These are phyloP conservation scores for Hagleromyces aurorensis DNA, from an alignment of 805 yeast genomes.

Conservation along the genomic window DNA sequence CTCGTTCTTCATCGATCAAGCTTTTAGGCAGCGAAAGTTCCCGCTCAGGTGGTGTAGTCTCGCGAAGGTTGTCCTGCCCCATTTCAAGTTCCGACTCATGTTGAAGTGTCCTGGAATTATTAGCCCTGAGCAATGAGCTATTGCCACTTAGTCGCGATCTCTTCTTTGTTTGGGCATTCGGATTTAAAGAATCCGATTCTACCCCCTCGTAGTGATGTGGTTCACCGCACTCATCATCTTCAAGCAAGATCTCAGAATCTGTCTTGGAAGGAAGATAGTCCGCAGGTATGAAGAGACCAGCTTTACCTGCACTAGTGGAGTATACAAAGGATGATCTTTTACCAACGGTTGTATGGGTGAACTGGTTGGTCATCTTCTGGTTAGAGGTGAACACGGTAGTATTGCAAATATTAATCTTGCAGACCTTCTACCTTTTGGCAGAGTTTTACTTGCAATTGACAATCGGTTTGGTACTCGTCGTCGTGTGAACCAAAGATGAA, in stretches of 20 bases:
- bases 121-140: conserved; percentile 16
- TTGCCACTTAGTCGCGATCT: no score
- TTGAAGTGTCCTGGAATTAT: conserved; percentile 19
- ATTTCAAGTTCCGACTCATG: conserved; percentile 10
- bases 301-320: conserved; percentile 30
- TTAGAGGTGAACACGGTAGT: background rate
- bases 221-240: conserved; percentile 11
- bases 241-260: conserved; percentile 8
- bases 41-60: background rate
- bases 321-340: conserved; percentile 28
- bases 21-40: conserved; percentile 13
- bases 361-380: conserved; percentile 21
- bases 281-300: conserved; percentile 26
- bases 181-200: background rate
- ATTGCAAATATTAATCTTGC: no score
- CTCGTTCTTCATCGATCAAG: conserved; percentile 28
- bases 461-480: no score
- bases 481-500: no score
- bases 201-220: no score
- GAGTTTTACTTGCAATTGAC: no score
- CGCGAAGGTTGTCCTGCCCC: conserved; percentile 1
- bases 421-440: no score
- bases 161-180: conserved; percentile 1
- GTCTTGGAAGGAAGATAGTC: conserved; percentile 20
- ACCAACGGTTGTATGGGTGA: conserved; percentile 22